These are phyloP conservation scores for Trichosanthes truncata DNA, from an alignment of 306 rosid species.

Conservation along the genomic window DNA sequence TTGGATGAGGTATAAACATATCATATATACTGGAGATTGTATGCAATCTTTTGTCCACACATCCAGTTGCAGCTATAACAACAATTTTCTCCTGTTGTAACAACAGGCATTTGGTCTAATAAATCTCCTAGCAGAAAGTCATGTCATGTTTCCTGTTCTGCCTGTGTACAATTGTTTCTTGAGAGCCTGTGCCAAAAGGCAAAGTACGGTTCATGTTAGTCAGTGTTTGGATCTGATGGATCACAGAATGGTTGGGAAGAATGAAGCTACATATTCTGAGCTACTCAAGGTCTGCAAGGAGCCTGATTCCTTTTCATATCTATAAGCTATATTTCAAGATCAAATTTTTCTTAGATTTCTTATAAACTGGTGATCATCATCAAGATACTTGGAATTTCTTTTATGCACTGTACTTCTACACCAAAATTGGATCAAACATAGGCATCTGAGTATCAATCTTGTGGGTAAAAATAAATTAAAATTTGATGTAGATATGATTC, in stretches of 20 bases:
- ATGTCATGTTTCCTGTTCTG: slow-evolving; percentile 11
- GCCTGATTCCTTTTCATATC: background rate
- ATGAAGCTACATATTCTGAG: slow-evolving; percentile 56
- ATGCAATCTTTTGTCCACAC: background rate
- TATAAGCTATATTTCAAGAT: slow-evolving; percentile 4
- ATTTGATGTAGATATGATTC: background rate
- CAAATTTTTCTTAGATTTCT: background rate
- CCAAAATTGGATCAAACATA: background rate
- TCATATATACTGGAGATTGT: background rate
- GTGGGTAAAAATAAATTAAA: background rate
- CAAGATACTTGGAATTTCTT: background rate
- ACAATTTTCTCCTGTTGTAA: slow-evolving; percentile 17
- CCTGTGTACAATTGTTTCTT: slow-evolving; percentile 39
- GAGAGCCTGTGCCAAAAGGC: slow-evolving; percentile 35
- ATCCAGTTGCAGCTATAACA: background rate
- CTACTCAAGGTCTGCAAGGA: slow-evolving; percentile 56
- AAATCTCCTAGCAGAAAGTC: slow-evolving; percentile 45
- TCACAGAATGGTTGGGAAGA: slow-evolving; percentile 50
- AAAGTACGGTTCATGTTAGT: slow-evolving; percentile 35
- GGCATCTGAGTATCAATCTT: background rate
- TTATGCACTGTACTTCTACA: background rate
- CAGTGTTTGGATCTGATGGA: slow-evolving; percentile 84
- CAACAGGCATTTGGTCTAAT: slow-evolving; percentile 60
- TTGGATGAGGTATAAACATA: slow-evolving; percentile 49
- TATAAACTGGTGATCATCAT: background rate